Conservation (phyloP, 1,139 yeast genomes). For the Pichia sp. region DNA sequence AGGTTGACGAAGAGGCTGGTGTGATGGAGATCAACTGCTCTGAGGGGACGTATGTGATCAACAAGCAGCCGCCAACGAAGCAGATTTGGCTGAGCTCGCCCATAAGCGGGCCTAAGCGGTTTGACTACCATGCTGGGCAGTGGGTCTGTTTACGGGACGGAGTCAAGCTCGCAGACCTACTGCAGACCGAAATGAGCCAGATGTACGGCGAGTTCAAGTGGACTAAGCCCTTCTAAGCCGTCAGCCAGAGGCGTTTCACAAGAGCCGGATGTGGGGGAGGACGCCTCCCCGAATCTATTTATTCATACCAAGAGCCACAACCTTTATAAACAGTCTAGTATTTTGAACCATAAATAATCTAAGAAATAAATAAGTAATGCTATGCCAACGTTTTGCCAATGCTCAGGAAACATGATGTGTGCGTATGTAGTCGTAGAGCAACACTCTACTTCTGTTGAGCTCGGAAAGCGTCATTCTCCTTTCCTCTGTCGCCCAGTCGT, state of each 20-base stretch:
- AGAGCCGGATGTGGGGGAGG: no score
- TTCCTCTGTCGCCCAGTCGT: conserved; percentile 25
- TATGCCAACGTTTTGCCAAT: no score
- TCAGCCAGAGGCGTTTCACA: no score
- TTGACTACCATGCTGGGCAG: conserved; percentile 51
- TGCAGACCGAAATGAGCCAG: conserved; percentile 44
- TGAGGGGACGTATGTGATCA: conserved; percentile 78
- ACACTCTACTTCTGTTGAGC: conserved; percentile 16
- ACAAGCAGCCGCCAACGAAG: conserved; percentile 90
- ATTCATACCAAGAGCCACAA: background rate
- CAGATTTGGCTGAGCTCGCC: conserved; percentile 95
- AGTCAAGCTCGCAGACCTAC: conserved; percentile 42
- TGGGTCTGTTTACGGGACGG: conserved; percentile 65
- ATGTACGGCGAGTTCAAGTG: conserved; percentile 32
- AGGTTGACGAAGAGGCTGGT: conserved; percentile 76
- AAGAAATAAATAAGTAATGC: background rate
- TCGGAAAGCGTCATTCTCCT: conserved; percentile 15
- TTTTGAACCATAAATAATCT: background rate
- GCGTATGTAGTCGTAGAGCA: conserved; percentile 14
- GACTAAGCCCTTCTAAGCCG: conserved; percentile 12
- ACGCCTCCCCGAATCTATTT: conserved; percentile 5
- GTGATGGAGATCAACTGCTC: conserved; percentile 70
- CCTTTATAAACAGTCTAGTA: background rate
- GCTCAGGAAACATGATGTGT: conserved; percentile 3
- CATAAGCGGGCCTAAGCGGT: conserved; percentile 82